These are phyloP conservation scores for Sporothrix brunneoviolacea DNA, from an alignment of 2,329 filamentous ascomycete genomes.

Conservation along the genomic window DNA sequence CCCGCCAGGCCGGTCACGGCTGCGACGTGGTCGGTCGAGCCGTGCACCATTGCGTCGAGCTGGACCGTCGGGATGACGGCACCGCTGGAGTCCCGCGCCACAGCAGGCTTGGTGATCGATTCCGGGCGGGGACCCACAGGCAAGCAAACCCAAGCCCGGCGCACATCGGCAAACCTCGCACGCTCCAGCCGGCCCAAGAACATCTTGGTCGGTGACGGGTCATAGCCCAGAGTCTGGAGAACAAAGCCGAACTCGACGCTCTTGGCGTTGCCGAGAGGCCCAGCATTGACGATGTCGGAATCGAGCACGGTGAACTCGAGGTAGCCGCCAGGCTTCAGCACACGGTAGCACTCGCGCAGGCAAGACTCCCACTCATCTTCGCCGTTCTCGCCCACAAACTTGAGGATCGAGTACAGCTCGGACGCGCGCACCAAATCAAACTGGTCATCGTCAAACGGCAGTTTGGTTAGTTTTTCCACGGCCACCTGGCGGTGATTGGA, in stretches of 20 bases:
- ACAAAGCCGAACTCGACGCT: slow-evolving; percentile 89
- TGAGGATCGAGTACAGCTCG: slow-evolving; percentile 77
- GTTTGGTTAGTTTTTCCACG: slow-evolving; percentile 66
- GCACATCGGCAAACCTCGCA: slow-evolving; percentile 72
- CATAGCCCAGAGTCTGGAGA: slow-evolving; percentile 83
- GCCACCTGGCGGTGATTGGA: slow-evolving; percentile 79
- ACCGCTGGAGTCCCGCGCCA: slow-evolving; percentile 26
- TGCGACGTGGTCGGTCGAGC: slow-evolving; percentile 65
- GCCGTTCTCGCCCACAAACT: slow-evolving; percentile 59
- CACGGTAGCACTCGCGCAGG: slow-evolving; percentile 77
- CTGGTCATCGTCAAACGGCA: slow-evolving; percentile 78
- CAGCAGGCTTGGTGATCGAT: slow-evolving; percentile 32
- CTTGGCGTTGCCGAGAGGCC: slow-evolving; percentile 70
- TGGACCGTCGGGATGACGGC: slow-evolving; percentile 40
- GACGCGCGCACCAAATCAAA: slow-evolving; percentile 91
- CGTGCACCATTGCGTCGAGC: slow-evolving; percentile 57
- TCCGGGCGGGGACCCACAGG: slow-evolving; percentile 60
- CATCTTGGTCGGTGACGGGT: slow-evolving; percentile 72
- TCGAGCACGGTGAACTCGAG: slow-evolving; percentile 88
- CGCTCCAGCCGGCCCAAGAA: slow-evolving; percentile 70
- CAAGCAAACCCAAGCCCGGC: slow-evolving; percentile 81
- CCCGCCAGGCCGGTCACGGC: slow-evolving; percentile 76
- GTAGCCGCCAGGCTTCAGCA: slow-evolving; percentile 88
- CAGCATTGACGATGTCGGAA: slow-evolving; percentile 80
- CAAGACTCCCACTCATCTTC: slow-evolving; percentile 85